Conservation (phyloP, 345 rosid species). For the Hibiscus syriacus region DNA sequence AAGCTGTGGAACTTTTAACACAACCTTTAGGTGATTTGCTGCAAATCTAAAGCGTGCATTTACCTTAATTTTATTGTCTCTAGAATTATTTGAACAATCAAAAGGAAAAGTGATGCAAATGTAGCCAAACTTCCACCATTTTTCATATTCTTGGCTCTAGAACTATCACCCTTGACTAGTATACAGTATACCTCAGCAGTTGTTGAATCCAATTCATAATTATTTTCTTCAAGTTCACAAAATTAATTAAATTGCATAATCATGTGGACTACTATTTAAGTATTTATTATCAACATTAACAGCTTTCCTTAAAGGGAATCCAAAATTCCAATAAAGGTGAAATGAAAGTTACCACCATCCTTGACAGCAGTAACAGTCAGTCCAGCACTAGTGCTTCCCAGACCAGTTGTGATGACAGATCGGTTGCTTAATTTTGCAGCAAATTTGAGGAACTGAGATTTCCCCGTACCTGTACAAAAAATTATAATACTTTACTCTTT, state of each 20-base stretch:
- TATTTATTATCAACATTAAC: neutral
- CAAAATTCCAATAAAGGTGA: neutral
- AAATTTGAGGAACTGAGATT: constrained; percentile 95
- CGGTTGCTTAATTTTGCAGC: constrained; percentile 91
- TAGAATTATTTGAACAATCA: neutral
- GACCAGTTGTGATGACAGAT: constrained; percentile 86
- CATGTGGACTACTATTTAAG: too few species aligned
- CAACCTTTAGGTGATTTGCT: neutral
- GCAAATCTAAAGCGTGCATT: neutral
- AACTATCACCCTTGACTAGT: neutral
- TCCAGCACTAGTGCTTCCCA: constrained; percentile 98
- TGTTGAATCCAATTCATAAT: too few species aligned
- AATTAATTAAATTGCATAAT: too few species aligned
- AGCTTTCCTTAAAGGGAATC: neutral
- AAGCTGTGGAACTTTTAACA: neutral
- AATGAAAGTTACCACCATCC: constrained; percentile 62
- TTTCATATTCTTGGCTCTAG: neutral
- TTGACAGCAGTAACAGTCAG: constrained; percentile 96
- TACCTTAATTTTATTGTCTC: neutral
- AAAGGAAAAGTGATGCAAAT: neutral
- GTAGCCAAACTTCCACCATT: neutral
- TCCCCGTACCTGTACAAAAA: constrained; percentile 73
- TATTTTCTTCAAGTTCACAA: too few species aligned
- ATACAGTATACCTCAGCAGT: too few species aligned
- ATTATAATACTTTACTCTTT: neutral